A percentile compares a stretch with the other conserved stretches of the same genome.
These are phyloP conservation scores for Epichloe sp. DNA, from an alignment of 2,329 filamentous ascomycete genomes.

Conservation along the genomic window DNA sequence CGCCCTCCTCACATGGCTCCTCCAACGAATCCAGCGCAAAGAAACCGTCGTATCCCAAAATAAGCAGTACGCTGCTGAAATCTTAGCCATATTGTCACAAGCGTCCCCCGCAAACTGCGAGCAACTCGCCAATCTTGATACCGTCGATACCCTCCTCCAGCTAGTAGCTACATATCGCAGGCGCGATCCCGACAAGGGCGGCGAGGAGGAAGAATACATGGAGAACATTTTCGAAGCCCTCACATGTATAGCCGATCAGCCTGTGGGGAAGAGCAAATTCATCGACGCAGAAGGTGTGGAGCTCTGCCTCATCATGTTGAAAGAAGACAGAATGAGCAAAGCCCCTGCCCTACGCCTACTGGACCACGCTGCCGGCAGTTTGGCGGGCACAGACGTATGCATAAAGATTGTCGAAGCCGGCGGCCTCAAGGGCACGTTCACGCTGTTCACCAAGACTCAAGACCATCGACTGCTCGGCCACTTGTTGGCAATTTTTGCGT, in stretches of 20 bases:
- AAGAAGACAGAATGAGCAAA: conserved; percentile 76
- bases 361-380: conserved; percentile 58
- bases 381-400: conserved; percentile 48
- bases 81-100: conserved; percentile 80
- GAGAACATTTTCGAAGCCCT: conserved; percentile 86
- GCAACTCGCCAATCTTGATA: conserved; percentile 51
- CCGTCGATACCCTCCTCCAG: conserved; percentile 69
- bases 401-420: conserved; percentile 67
- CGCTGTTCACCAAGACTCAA: conserved; percentile 72
- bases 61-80: conserved; percentile 87
- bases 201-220: conserved; percentile 87
- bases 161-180: conserved; percentile 74
- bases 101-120: conserved; percentile 54
- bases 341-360: conserved; percentile 64
- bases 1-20: conserved; percentile 61
- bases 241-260: conserved; percentile 66
- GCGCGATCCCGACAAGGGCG: conserved; percentile 71
- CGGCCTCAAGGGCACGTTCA: conserved; percentile 74
- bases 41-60: conserved; percentile 70
- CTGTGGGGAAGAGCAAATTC: conserved; percentile 65
- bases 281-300: conserved; percentile 86
- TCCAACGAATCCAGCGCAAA: conserved; percentile 55
- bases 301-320: conserved; percentile 80
- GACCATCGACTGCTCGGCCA: conserved; percentile 64
- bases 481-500: conserved; percentile 73